Evolutionary conservation across 2,329 filamentous ascomycete genomes (phyloP).

Genomic region (Xylariaceae sp.): DNA sequence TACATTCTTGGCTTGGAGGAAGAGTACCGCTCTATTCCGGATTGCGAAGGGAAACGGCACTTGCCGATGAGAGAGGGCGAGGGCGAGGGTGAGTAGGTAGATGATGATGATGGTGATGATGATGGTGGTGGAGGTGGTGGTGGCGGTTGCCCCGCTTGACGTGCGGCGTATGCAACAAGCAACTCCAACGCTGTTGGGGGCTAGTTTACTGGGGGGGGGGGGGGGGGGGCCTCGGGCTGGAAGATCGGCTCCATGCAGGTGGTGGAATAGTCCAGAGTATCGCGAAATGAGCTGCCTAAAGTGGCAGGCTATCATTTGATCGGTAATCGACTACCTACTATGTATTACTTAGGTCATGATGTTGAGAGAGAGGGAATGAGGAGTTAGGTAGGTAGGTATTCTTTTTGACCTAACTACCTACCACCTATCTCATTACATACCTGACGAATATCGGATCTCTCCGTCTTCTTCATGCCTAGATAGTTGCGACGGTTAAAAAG

Average conservation of each 20-base stretch:
- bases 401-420: no score
- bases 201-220: conserved; percentile 41
- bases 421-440: no score
- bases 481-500: no score
- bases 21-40: conserved; percentile 46
- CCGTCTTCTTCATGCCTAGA: no score
- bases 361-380: no score
- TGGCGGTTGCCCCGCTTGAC: conserved; percentile 58
- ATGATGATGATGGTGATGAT: no score
- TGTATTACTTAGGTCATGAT: no score
- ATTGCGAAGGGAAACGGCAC: conserved; percentile 57
- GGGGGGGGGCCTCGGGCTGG: conserved; percentile 37
- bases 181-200: conserved; percentile 35
- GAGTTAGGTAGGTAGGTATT: no score
- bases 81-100: no score
- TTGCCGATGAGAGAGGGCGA: conserved; percentile 63
- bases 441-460: no score
- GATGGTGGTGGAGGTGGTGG: no score
- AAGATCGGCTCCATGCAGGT: conserved; percentile 24
- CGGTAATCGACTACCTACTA: no score
- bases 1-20: not conserved
- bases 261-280: not conserved
- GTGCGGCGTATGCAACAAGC: conserved; percentile 68
- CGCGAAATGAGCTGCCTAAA: not conserved
- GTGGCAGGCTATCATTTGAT: not conserved